phyloP scores from a whole-genome alignment of 208 protist species.

The Trypanosoma vivax region DNA sequence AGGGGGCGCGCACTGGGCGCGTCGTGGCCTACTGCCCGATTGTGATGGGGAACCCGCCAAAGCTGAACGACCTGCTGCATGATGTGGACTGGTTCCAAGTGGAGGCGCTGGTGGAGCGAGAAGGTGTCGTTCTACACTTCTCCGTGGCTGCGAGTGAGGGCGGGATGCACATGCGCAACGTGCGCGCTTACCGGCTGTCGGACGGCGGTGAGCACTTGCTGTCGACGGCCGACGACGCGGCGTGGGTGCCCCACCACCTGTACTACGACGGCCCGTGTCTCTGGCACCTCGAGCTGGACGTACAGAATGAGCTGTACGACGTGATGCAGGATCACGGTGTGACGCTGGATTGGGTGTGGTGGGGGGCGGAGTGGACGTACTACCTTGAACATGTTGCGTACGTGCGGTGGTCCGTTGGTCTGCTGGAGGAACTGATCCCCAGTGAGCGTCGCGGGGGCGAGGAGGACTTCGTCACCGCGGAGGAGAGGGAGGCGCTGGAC shows the following conservation, averaged over 20 bases:
- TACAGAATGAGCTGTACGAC: constrained; percentile 83
- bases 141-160: constrained; percentile 64
- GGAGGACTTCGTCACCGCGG: too few species aligned
- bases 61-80: constrained; percentile 54
- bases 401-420: too few species aligned
- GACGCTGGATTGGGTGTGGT: constrained; percentile 60
- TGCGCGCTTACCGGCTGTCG: constrained; percentile 61
- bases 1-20: constrained; percentile 22
- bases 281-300: constrained; percentile 75
- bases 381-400: too few species aligned
- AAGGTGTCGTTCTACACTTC: constrained; percentile 72
- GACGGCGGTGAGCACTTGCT: constrained; percentile 14
- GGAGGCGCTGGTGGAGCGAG: constrained; percentile 64
- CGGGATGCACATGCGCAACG: constrained; percentile 85
- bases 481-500: too few species aligned
- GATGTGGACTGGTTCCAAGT: constrained; percentile 75
- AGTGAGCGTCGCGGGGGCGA: too few species aligned
- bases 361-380: constrained; percentile 68
- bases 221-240: constrained; percentile 39
- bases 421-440: too few species aligned
- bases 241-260: constrained; percentile 41
- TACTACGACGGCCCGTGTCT: constrained; percentile 83
- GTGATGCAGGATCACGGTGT: constrained; percentile 83
- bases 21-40: constrained; percentile 58
- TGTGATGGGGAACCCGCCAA: constrained; percentile 48